Evolutionary conservation across 2,329 filamentous ascomycete genomes (phyloP).

Genomic region (Dactylonectria estremocensis): DNA sequence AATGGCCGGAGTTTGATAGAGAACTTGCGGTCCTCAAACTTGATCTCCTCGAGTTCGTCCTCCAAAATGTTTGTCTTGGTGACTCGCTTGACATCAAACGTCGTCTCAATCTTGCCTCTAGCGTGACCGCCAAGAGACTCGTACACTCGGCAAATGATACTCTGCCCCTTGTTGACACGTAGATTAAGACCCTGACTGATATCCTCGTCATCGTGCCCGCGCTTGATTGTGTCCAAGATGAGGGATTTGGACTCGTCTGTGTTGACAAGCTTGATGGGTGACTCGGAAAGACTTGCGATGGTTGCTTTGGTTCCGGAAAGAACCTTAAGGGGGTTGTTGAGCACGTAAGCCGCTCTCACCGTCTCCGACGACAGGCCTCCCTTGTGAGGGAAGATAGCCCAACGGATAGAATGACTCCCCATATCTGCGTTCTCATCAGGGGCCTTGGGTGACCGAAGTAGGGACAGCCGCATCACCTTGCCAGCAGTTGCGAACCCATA

Average conservation of each 20-base stretch:
- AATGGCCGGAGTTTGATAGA: constrained; percentile 81
- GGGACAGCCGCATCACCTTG: constrained; percentile 88
- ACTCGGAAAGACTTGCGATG: constrained; percentile 46
- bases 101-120: constrained; percentile 78
- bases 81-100: constrained; percentile 80
- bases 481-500: constrained; percentile 95
- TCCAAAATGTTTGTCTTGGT: constrained; percentile 91
- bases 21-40: constrained; percentile 65
- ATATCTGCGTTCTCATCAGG: constrained; percentile 96
- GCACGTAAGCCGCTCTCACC: constrained; percentile 87
- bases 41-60: constrained; percentile 82
- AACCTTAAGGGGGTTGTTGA: constrained; percentile 83
- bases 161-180: constrained; percentile 78
- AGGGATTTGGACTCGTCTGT: constrained; percentile 70
- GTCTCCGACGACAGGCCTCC: constrained; percentile 81
- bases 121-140: constrained; percentile 89
- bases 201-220: constrained; percentile 90
- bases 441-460: constrained; percentile 90
- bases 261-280: constrained; percentile 78
- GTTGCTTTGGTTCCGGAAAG: constrained; percentile 49
- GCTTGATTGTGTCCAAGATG: constrained; percentile 91
- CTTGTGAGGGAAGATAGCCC: constrained; percentile 89
- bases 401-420: constrained; percentile 89
- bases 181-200: constrained; percentile 74
- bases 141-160: constrained; percentile 88